These are phyloP conservation scores for Phytophthora cactorum DNA, from an alignment of 352 stramenopile genomes.

Conservation along the genomic window DNA sequence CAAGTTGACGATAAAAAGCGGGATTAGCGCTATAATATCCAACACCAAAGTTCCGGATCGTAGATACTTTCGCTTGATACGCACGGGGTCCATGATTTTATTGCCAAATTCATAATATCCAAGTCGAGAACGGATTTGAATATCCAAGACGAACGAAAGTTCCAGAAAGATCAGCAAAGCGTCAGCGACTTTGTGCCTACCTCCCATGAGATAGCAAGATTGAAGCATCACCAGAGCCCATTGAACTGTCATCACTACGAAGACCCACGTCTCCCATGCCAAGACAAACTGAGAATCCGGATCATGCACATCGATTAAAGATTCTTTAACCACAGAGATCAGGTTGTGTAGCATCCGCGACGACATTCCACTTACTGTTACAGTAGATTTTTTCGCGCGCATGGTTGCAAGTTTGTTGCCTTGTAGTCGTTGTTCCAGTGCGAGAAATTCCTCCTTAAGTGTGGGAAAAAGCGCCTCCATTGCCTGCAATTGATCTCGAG, in stretches of 20 bases:
- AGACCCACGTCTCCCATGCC: slow-evolving; percentile 70
- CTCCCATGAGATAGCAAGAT: slow-evolving; percentile 45
- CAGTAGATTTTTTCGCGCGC: not conserved
- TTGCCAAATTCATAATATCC: slow-evolving; percentile 75
- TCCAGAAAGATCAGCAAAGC: slow-evolving; percentile 48
- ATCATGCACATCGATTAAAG: slow-evolving; percentile 30
- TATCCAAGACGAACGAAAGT: slow-evolving; percentile 52
- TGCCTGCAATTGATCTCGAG: slow-evolving; percentile 48
- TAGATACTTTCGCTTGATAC: slow-evolving; percentile 51
- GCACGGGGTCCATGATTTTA: slow-evolving; percentile 57
- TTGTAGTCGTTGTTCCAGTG: slow-evolving; percentile 49
- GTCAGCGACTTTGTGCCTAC: slow-evolving; percentile 16
- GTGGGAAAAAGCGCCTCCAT: slow-evolving; percentile 64
- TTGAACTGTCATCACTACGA: slow-evolving; percentile 59
- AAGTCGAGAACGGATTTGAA: slow-evolving; percentile 56
- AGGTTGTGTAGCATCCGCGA: slow-evolving; percentile 9
- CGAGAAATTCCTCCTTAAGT: slow-evolving; percentile 49
- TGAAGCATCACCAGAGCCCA: slow-evolving; percentile 54
- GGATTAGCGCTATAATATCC: slow-evolving; percentile 57
- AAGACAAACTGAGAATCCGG: slow-evolving; percentile 55
- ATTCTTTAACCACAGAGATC: not conserved
- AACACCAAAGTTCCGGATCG: slow-evolving; percentile 48
- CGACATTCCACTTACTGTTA: not conserved
- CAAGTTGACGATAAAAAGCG: slow-evolving; percentile 67
- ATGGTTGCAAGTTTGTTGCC: slow-evolving; percentile 40